These are phyloP conservation scores for Nannochloris sp. DNA, from an alignment of 139 green algal genomes.

Conservation along the genomic window DNA sequence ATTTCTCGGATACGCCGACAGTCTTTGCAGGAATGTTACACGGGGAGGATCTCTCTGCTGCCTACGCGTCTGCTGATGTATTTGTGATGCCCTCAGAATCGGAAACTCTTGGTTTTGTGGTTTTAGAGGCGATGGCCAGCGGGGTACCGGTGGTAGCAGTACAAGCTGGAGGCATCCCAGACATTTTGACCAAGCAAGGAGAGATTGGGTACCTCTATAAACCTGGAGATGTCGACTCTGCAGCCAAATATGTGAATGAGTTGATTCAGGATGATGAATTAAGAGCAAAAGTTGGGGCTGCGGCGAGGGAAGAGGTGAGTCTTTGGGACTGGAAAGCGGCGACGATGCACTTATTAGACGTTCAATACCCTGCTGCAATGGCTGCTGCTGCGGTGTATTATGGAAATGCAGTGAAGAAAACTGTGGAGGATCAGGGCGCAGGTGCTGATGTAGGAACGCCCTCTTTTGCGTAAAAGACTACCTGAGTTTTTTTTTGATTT, in stretches of 20 bases:
- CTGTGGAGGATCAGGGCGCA: not conserved
- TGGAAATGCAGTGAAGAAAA: not conserved
- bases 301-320: slow-evolving; percentile 35
- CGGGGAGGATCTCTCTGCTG: slow-evolving; percentile 79
- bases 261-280: slow-evolving; percentile 10
- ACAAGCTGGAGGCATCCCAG: slow-evolving; percentile 77
- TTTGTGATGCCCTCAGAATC: slow-evolving; percentile 93
- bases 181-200: slow-evolving; percentile 70
- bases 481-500: not conserved
- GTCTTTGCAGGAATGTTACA: slow-evolving; percentile 59
- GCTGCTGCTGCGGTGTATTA: slow-evolving; percentile 35
- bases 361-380: slow-evolving; percentile 45
- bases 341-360: slow-evolving; percentile 39
- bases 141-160: slow-evolving; percentile 88
- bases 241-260: not conserved
- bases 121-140: slow-evolving; percentile 93
- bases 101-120: slow-evolving; percentile 95
- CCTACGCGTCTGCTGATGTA: slow-evolving; percentile 88
- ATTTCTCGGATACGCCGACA: slow-evolving; percentile 26
- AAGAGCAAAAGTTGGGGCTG: slow-evolving; percentile 18
- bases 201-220: slow-evolving; percentile 55
- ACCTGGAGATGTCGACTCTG: not conserved
- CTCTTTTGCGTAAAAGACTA: not conserved
- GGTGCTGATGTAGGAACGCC: not conserved
- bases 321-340: slow-evolving; percentile 53